Evolutionary conservation across 352 stramenopile species (phyloP).

Genomic region (Aphanomyces invadans): DNA sequence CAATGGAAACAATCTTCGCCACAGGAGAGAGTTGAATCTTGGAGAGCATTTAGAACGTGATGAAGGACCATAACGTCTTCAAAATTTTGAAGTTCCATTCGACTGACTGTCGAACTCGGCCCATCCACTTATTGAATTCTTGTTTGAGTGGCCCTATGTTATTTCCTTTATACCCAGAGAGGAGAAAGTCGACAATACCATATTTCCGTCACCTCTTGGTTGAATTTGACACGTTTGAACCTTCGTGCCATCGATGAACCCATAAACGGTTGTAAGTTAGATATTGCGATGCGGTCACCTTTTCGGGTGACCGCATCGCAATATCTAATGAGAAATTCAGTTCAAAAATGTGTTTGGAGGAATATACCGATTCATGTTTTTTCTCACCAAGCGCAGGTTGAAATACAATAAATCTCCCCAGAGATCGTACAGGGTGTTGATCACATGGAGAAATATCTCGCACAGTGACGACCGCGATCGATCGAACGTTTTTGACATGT

Average conservation of each 20-base stretch:
- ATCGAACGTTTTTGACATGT: constrained; percentile 20
- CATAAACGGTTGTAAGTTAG: no score
- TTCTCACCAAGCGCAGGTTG: neutral
- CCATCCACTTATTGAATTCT: neutral
- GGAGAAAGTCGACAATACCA: neutral
- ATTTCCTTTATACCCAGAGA: neutral
- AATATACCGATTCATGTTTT: constrained; percentile 8
- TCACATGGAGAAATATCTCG: constrained; percentile 19
- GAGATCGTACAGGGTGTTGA: constrained; percentile 11
- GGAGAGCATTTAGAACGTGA: neutral
- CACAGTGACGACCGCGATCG: constrained; percentile 12
- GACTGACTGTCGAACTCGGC: neutral
- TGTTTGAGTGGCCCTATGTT: neutral
- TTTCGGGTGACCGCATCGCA: neutral
- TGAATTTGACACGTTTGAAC: constrained; percentile 14
- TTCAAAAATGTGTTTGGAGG: neutral
- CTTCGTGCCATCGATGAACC: constrained; percentile 25
- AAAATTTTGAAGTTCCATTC: neutral
- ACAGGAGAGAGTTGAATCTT: neutral
- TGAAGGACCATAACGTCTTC: neutral
- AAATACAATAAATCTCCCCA: constrained; percentile 23
- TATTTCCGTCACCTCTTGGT: neutral
- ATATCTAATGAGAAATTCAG: neutral
- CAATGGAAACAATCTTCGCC: constrained; percentile 3
- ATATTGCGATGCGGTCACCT: neutral